phyloP scores from a whole-genome alignment of 352 stramenopile genomes.

The Phytophthora rubi region DNA sequence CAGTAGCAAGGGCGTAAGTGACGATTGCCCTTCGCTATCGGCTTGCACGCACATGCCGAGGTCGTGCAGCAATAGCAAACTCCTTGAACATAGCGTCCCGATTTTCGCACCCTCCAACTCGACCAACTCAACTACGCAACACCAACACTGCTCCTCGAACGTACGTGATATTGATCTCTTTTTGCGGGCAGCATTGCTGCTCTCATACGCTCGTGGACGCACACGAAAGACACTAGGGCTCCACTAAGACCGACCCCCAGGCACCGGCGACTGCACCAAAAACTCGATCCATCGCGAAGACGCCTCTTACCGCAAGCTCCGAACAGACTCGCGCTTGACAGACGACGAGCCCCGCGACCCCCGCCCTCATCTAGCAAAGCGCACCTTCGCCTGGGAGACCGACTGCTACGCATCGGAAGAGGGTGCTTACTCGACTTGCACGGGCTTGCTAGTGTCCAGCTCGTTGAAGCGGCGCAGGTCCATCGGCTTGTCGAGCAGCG shows the following conservation, averaged over 20 bases:
- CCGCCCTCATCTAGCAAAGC: neutral
- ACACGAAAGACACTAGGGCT: slow-evolving; percentile 10
- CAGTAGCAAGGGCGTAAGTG: no score
- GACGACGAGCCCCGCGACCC: neutral
- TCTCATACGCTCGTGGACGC: slow-evolving; percentile 5
- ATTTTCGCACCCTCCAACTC: no score
- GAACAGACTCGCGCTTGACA: slow-evolving; percentile 3
- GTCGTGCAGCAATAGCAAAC: no score
- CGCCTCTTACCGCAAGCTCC: neutral
- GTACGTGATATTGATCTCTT: slow-evolving; percentile 13
- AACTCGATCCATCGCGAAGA: neutral
- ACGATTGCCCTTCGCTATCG: no score
- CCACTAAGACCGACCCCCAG: slow-evolving; percentile 4
- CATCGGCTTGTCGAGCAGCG: slow-evolving; percentile 27
- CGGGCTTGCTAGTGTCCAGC: slow-evolving; percentile 42
- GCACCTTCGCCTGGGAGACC: neutral
- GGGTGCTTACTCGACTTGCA: slow-evolving; percentile 21
- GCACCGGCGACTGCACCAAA: slow-evolving; percentile 1
- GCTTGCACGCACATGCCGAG: no score
- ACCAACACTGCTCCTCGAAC: slow-evolving; percentile 3
- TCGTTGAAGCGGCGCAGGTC: slow-evolving; percentile 42
- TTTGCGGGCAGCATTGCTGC: neutral
- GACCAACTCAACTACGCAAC: no score
- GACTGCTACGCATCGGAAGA: slow-evolving; percentile 2
- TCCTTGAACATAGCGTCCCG: no score